These are phyloP conservation scores for Alternaria triticimaculans DNA, from an alignment of 2,329 filamentous ascomycete genomes.

Conservation along the genomic window DNA sequence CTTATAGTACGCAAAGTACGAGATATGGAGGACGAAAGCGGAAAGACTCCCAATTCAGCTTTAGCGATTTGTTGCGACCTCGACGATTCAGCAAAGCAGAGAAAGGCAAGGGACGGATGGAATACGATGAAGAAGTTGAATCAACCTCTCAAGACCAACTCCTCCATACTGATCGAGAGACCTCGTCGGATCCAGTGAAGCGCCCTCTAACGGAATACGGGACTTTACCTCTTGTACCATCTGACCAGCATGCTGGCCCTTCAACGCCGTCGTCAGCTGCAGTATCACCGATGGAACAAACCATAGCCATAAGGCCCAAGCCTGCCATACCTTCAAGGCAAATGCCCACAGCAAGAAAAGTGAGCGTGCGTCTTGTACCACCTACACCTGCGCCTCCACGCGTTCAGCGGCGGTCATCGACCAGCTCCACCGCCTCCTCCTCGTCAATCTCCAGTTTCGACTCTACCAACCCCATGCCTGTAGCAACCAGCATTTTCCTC, in stretches of 20 bases:
- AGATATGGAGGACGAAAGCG: background rate
- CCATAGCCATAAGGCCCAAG: background rate
- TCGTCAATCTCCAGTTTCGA: background rate
- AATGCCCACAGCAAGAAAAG: background rate
- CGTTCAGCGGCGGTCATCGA: background rate
- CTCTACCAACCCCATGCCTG: background rate
- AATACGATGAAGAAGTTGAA: background rate
- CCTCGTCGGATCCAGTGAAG: background rate
- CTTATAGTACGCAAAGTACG: background rate
- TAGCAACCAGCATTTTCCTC: background rate
- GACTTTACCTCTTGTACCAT: background rate
- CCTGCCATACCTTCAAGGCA: background rate
- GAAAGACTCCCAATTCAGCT: conserved; percentile 8
- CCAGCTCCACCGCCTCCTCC: background rate
- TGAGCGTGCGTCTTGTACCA: background rate
- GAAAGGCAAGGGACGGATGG: conserved; percentile 8
- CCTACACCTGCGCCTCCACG: background rate
- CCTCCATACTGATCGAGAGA: background rate
- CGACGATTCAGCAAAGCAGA: conserved; percentile 4
- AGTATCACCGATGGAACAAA: background rate
- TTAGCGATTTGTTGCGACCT: conserved; percentile 2
- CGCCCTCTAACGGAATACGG: background rate
- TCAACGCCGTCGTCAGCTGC: background rate
- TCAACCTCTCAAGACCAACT: background rate
- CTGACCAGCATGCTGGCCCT: background rate